A percentile compares a stretch with the other conserved stretches of the same genome.
Conservation (phyloP, 805 yeast species). For the Candida sphagnicola region DNA sequence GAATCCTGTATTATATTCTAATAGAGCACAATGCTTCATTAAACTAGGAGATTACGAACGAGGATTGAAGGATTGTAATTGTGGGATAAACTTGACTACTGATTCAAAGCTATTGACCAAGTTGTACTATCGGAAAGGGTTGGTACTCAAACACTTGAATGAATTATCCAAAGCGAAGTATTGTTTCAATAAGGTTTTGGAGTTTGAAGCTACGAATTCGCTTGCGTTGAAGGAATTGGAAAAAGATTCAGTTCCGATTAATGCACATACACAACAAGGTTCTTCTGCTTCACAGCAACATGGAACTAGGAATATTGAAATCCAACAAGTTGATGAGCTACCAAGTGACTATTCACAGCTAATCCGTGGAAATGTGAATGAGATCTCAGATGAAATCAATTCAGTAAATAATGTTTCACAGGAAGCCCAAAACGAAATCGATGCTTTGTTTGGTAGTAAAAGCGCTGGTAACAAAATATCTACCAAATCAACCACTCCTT, state of each 20-base stretch:
- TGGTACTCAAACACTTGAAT: slow-evolving; percentile 31
- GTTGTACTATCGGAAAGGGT: slow-evolving; percentile 48
- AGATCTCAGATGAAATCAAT: neutral
- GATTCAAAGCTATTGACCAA: slow-evolving; percentile 38
- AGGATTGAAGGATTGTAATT: slow-evolving; percentile 47
- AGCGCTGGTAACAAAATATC: too few species aligned
- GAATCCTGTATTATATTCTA: slow-evolving; percentile 60
- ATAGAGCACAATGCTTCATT: slow-evolving; percentile 62
- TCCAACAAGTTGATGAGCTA: slow-evolving; percentile 37
- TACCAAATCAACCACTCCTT: too few species aligned
- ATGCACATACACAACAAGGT: too few species aligned
- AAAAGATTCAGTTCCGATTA: too few species aligned
- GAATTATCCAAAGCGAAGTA: slow-evolving; percentile 19
- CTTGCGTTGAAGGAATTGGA: slow-evolving; percentile 36
- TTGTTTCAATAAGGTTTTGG: slow-evolving; percentile 33
- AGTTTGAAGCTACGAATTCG: slow-evolving; percentile 38
- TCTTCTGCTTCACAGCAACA: too few species aligned
- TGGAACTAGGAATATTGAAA: neutral
- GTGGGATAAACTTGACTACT: slow-evolving; percentile 38
- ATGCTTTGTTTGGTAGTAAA: slow-evolving; percentile 17
- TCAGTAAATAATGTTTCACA: neutral
- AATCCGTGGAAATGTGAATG: neutral
- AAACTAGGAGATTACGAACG: slow-evolving; percentile 46
- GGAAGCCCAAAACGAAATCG: slow-evolving; percentile 11
- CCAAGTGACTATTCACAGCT: slow-evolving; percentile 30